phyloP scores from a whole-genome alignment of 2,329 filamentous ascomycete species.

The Ceratocystis variospora region DNA sequence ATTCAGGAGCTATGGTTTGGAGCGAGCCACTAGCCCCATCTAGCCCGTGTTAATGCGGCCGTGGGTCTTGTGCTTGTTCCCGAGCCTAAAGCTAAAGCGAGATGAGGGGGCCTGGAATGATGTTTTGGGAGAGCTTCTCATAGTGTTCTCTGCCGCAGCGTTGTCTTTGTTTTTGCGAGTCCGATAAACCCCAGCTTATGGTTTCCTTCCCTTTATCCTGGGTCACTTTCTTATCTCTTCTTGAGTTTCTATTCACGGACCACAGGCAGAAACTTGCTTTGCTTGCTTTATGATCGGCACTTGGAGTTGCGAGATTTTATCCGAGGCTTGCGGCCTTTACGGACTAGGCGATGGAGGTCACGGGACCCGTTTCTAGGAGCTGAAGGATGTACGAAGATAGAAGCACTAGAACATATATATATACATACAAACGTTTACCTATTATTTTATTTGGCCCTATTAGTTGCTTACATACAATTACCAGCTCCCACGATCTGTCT shows the following conservation, averaged over 20 bases:
- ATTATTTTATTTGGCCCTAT: too few species aligned
- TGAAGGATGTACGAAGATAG: neutral
- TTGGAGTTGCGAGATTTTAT: neutral
- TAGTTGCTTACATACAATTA: neutral
- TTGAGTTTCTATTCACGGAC: neutral
- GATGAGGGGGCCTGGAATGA: too few species aligned
- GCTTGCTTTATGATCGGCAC: neutral
- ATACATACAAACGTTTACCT: too few species aligned
- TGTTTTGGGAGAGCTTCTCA: too few species aligned
- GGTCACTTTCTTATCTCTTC: neutral
- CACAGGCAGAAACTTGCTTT: neutral
- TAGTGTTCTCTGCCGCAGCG: too few species aligned
- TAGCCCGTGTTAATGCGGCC: too few species aligned
- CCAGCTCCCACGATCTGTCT: neutral
- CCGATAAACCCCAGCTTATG: too few species aligned
- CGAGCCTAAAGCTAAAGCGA: too few species aligned
- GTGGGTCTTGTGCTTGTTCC: too few species aligned
- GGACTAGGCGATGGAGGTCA: slow-evolving; percentile 5
- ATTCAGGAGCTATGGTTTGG: neutral
- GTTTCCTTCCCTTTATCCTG: neutral
- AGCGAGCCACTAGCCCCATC: neutral
- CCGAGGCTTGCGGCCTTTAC: neutral
- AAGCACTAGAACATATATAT: neutral
- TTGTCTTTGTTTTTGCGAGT: too few species aligned
- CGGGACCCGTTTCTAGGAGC: neutral